Percentiles rank a stretch among this genome's conserved stretches.
Evolutionary conservation across 2,329 filamentous ascomycete genomes (phyloP).

Genomic region (Apiospora pterosperma): DNA sequence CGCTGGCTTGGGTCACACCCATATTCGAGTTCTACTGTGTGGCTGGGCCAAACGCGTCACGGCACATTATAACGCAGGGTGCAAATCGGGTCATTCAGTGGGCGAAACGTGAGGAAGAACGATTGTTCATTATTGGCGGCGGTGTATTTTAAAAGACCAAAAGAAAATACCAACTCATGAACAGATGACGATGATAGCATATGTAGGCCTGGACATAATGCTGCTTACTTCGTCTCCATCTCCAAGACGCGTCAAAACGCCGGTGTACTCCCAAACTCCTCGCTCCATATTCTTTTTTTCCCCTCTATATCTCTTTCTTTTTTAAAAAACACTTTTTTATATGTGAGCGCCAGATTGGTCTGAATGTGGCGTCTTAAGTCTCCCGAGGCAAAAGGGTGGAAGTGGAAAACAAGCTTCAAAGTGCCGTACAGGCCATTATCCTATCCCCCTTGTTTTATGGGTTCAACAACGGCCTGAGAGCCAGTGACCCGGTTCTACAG

Average conservation of each 20-base stretch:
- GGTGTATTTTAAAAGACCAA: slow-evolving; percentile 62
- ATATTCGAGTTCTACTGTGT: slow-evolving; percentile 94
- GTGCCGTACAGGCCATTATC: not conserved
- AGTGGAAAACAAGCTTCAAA: not conserved
- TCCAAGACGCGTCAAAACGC: not conserved
- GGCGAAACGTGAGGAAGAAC: slow-evolving; percentile 87
- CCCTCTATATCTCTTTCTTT: no score
- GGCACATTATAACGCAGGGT: slow-evolving; percentile 70
- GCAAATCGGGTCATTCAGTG: slow-evolving; percentile 90
- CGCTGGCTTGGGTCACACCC: slow-evolving; percentile 87
- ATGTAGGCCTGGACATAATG: not conserved
- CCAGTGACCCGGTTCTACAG: not conserved
- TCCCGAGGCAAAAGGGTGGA: not conserved
- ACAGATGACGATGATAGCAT: not conserved
- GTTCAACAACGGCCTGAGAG: not conserved
- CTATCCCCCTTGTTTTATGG: not conserved
- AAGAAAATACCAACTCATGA: not conserved
- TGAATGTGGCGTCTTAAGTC: not conserved
- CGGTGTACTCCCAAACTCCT: not conserved
- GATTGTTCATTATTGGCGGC: slow-evolving; percentile 96
- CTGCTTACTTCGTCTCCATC: not conserved
- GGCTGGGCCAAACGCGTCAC: slow-evolving; percentile 69
- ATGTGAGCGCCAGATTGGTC: not conserved
- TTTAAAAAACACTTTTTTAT: no score
- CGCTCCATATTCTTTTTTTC: not conserved